phyloP scores from a whole-genome alignment of 2,329 filamentous ascomycete genomes.

The Sporothrix phasma region DNA sequence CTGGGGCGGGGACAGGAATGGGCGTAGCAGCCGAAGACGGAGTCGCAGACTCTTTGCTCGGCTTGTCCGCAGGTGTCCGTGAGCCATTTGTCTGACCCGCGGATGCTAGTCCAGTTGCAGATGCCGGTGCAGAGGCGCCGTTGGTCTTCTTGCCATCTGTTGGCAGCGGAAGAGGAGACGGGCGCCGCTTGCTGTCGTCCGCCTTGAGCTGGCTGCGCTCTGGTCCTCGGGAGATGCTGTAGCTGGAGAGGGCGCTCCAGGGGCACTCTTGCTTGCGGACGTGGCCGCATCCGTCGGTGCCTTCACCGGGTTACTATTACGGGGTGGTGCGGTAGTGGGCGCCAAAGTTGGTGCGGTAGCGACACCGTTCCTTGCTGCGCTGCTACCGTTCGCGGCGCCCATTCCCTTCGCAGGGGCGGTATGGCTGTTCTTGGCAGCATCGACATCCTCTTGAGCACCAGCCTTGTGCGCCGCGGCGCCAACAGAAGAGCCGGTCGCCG shows the following conservation, averaged over 20 bases:
- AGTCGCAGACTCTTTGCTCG: constrained; percentile 36
- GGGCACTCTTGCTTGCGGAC: not conserved
- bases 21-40: not conserved
- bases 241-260: not conserved
- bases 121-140: constrained; percentile 4
- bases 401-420: not conserved
- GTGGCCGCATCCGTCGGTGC: not conserved
- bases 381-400: not conserved
- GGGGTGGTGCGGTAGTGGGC: not conserved
- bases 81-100: constrained; percentile 24
- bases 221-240: constrained; percentile 62
- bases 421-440: not conserved
- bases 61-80: constrained; percentile 33
- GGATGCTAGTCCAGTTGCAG: constrained; percentile 28
- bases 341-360: not conserved
- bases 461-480: not conserved
- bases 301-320: not conserved
- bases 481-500: not conserved
- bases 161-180: constrained; percentile 35
- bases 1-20: not conserved
- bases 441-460: not conserved
- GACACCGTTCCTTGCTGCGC: not conserved
- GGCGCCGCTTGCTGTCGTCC: constrained; percentile 45
- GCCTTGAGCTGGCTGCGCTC: constrained; percentile 54
- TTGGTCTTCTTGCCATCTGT: not conserved